These are phyloP conservation scores for Solanum sitiens DNA, from an alignment of 257 asterid species.

Conservation along the genomic window DNA sequence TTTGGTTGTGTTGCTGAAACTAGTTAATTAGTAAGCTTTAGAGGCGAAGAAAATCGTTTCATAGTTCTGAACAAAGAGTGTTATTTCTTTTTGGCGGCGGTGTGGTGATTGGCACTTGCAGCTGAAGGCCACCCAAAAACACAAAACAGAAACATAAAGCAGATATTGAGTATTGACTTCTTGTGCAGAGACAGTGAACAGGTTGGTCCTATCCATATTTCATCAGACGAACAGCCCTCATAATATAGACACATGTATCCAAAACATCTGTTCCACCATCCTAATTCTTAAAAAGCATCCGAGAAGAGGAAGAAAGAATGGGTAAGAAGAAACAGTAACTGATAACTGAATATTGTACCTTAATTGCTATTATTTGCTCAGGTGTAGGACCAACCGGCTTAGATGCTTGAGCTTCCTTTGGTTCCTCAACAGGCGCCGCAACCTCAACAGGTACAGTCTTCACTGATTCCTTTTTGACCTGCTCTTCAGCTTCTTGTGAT, in stretches of 20 bases:
- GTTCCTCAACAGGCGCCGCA: constrained; percentile 37
- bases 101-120: background rate
- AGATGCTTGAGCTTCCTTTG: constrained; percentile 58
- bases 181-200: background rate
- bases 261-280: background rate
- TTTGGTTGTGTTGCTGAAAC: background rate
- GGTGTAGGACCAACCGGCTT: constrained; percentile 87
- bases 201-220: background rate
- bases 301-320: background rate
- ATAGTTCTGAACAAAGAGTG: background rate
- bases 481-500: constrained; percentile 91
- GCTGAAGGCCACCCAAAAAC: background rate
- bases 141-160: background rate
- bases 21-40: background rate
- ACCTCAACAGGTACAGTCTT: constrained; percentile 81
- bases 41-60: background rate
- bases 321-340: background rate
- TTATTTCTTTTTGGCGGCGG: background rate
- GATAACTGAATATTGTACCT: constrained; percentile 29
- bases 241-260: background rate
- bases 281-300: background rate
- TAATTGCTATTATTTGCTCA: constrained; percentile 90
- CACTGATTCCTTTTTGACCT: constrained; percentile 66
- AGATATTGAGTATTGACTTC: background rate
- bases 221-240: background rate